These are phyloP conservation scores for Tuber calosporum DNA, from an alignment of 495 filamentous ascomycete species.

Conservation along the genomic window DNA sequence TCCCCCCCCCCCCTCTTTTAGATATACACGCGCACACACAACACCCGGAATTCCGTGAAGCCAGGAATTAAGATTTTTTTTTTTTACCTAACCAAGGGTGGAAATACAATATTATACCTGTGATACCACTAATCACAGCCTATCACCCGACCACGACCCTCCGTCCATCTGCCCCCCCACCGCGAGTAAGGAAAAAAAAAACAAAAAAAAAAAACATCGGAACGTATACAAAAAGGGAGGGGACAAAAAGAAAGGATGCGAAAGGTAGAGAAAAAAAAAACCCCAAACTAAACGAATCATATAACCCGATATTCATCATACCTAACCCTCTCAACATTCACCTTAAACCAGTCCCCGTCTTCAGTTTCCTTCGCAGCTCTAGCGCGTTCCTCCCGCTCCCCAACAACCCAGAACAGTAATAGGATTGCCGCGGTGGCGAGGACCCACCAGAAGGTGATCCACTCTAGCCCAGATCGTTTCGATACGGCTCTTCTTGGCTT, in stretches of 20 bases:
- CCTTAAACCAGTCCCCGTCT: not conserved
- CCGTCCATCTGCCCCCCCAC: no score
- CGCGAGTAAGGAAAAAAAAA: no score
- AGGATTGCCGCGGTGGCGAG: not conserved
- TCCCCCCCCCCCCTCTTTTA: no score
- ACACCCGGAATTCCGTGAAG: not conserved
- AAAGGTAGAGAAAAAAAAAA: not conserved
- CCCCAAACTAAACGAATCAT: not conserved
- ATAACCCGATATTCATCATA: not conserved
- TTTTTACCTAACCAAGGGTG: not conserved
- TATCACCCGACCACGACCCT: no score
- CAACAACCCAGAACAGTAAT: not conserved
- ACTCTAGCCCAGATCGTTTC: not conserved
- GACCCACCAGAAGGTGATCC: not conserved
- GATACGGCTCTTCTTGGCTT: not conserved
- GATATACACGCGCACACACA: not conserved
- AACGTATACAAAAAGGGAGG: not conserved
- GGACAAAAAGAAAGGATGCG: not conserved
- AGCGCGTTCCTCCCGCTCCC: not conserved
- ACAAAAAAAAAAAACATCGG: no score
- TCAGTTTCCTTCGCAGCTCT: not conserved
- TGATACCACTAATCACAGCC: no score
- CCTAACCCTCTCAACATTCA: not conserved
- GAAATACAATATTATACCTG: no score
- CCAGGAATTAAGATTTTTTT: no score